These are phyloP conservation scores for Benincasa hispida DNA, from an alignment of 306 rosid genomes.

Conservation along the genomic window DNA sequence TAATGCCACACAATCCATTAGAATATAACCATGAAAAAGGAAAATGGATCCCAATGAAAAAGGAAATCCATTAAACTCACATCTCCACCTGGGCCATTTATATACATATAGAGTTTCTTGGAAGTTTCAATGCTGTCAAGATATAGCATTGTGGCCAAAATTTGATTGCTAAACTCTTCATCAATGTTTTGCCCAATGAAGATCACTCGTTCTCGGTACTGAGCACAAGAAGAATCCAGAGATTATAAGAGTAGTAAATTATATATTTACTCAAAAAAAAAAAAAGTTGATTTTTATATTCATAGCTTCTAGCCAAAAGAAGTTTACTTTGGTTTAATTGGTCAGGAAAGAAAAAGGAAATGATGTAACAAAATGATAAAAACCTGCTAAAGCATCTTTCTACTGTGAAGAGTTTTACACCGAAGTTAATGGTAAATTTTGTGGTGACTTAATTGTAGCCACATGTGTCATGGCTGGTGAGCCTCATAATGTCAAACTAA, in stretches of 20 bases:
- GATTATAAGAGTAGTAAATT: not conserved
- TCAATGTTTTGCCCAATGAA: conserved; percentile 70
- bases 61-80: conserved; percentile 32
- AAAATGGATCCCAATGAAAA: conserved; percentile 8
- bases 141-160: conserved; percentile 84
- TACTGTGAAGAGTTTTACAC: not conserved
- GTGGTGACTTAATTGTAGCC: not conserved
- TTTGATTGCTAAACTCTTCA: conserved; percentile 87
- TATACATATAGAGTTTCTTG: conserved; percentile 59
- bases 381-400: not conserved
- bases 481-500: not conserved
- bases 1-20: not conserved
- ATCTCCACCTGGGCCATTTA: conserved; percentile 97
- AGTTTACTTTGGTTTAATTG: not conserved
- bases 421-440: not conserved
- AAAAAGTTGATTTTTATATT: not conserved
- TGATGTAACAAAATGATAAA: not conserved
- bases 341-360: not conserved
- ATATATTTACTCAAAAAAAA: not conserved
- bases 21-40: not conserved
- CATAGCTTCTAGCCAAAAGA: not conserved
- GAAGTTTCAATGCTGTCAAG: conserved; percentile 66
- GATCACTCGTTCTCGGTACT: conserved; percentile 90
- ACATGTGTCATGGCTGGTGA: not conserved
- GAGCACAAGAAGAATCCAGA: conserved; percentile 19